Evolutionary conservation across 2,329 filamentous ascomycete genomes (phyloP).

Genomic region (Fusarium sp.): DNA sequence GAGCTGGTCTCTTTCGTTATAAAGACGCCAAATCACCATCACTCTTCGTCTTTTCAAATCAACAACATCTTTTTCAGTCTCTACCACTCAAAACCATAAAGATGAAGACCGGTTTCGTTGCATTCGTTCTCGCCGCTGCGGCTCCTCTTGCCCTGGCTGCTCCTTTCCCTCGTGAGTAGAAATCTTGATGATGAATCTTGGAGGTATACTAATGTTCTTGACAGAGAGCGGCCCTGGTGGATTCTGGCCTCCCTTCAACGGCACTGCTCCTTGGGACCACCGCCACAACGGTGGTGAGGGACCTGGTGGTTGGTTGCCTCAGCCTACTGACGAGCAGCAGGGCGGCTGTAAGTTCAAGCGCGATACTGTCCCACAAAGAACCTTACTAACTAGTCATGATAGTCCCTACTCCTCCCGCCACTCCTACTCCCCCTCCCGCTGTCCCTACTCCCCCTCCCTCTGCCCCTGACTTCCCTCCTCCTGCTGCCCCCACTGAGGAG

Average conservation of each 20-base stretch:
- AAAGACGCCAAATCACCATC: conserved; percentile 22
- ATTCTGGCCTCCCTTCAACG: conserved; percentile 19
- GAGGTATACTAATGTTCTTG: conserved; percentile 6
- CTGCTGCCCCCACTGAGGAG: conserved; percentile 4
- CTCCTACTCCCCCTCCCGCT: conserved; percentile 14
- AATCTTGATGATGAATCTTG: neutral
- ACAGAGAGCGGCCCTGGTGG: conserved; percentile 20
- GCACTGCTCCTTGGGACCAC: conserved; percentile 19
- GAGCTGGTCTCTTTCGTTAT: conserved; percentile 34
- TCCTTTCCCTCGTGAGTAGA: conserved; percentile 33
- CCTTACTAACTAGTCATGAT: conserved; percentile 7
- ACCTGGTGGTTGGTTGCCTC: conserved; percentile 27
- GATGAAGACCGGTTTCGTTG: conserved; percentile 48
- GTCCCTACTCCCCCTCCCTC: conserved; percentile 3
- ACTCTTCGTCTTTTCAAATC: conserved; percentile 3
- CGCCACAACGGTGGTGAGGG: neutral
- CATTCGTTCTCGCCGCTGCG: conserved; percentile 39
- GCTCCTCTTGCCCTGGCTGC: conserved; percentile 39
- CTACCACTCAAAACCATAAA: conserved; percentile 15
- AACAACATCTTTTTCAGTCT: conserved; percentile 20
- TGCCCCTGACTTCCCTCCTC: conserved; percentile 1
- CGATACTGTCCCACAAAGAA: neutral
- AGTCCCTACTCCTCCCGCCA: conserved; percentile 19
- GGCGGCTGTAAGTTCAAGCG: conserved; percentile 19
- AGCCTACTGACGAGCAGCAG: conserved; percentile 6